These are phyloP conservation scores for Prunus yedoensis DNA, from an alignment of 331 rosid genomes.

Conservation along the genomic window DNA sequence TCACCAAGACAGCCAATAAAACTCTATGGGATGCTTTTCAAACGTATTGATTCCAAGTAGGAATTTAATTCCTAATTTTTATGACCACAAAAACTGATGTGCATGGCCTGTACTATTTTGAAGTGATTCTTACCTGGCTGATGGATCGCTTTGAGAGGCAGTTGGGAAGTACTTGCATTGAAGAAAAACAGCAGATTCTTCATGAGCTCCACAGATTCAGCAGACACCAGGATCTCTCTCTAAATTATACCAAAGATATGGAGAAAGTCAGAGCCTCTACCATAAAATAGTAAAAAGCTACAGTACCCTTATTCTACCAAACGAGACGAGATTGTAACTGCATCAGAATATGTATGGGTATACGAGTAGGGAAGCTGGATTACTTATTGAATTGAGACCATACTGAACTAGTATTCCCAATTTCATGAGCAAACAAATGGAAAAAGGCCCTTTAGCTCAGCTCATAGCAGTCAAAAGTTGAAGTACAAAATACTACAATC, in stretches of 20 bases:
- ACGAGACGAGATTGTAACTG: neutral
- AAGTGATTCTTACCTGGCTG: slow-evolving; percentile 46
- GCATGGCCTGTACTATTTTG: neutral
- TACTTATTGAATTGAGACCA: slow-evolving; percentile 3
- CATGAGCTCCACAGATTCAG: slow-evolving; percentile 65
- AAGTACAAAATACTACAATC: neutral
- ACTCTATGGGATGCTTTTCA: too few relatives aligned
- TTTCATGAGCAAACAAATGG: neutral
- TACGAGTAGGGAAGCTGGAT: neutral
- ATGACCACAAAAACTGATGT: neutral
- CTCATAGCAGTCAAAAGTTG: neutral
- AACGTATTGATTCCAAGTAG: neutral
- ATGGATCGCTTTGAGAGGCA: slow-evolving; percentile 62
- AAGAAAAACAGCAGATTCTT: slow-evolving; percentile 66
- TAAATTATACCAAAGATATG: slow-evolving; percentile 22
- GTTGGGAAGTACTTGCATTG: slow-evolving; percentile 56
- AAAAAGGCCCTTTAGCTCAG: neutral
- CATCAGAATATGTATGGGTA: neutral
- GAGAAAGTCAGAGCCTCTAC: slow-evolving; percentile 3
- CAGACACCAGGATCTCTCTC: slow-evolving; percentile 77
- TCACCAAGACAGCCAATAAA: too few relatives aligned
- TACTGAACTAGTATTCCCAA: neutral
- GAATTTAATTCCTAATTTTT: neutral
- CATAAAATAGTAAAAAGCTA: neutral
- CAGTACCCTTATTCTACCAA: neutral